Evolutionary conservation across 2,329 filamentous ascomycete genomes (phyloP).

Genomic region (Acarospora socialis): DNA sequence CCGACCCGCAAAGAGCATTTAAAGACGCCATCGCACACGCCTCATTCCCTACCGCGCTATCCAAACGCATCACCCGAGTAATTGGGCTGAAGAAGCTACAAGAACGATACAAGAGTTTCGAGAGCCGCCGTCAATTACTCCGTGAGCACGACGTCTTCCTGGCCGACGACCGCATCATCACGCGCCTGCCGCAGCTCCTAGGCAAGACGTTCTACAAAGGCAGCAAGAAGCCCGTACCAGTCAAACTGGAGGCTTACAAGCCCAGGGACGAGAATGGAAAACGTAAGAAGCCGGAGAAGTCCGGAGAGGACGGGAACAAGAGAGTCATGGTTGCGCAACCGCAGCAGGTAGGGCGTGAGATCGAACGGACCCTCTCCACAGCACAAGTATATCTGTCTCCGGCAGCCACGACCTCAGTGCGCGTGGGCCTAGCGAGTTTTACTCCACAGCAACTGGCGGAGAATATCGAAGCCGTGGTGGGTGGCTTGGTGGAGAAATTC

Average conservation of each 20-base stretch:
- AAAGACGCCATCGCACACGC: slow-evolving; percentile 73
- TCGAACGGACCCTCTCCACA: slow-evolving; percentile 61
- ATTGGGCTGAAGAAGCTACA: slow-evolving; percentile 78
- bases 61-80: slow-evolving; percentile 56
- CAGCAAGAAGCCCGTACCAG: slow-evolving; percentile 78
- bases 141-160: slow-evolving; percentile 87
- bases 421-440: slow-evolving; percentile 64
- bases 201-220: slow-evolving; percentile 89
- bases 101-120: slow-evolving; percentile 77
- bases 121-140: slow-evolving; percentile 69
- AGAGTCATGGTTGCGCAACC: slow-evolving; percentile 48
- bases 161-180: slow-evolving; percentile 72
- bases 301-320: slow-evolving; percentile 43
- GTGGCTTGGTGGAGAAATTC: slow-evolving; percentile 59
- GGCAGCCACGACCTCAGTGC: slow-evolving; percentile 64
- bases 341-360: slow-evolving; percentile 60
- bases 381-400: slow-evolving; percentile 70
- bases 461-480: slow-evolving; percentile 62
- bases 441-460: slow-evolving; percentile 60
- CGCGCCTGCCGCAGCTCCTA: slow-evolving; percentile 57
- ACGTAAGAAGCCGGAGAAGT: slow-evolving; percentile 17
- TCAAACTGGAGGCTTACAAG: slow-evolving; percentile 49
- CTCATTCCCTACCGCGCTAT: slow-evolving; percentile 52
- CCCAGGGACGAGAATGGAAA: slow-evolving; percentile 44
- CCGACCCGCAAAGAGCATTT: slow-evolving; percentile 69